Conservation (phyloP, 2,329 filamentous ascomycete genomes). For the Aquanectria penicillioides region DNA sequence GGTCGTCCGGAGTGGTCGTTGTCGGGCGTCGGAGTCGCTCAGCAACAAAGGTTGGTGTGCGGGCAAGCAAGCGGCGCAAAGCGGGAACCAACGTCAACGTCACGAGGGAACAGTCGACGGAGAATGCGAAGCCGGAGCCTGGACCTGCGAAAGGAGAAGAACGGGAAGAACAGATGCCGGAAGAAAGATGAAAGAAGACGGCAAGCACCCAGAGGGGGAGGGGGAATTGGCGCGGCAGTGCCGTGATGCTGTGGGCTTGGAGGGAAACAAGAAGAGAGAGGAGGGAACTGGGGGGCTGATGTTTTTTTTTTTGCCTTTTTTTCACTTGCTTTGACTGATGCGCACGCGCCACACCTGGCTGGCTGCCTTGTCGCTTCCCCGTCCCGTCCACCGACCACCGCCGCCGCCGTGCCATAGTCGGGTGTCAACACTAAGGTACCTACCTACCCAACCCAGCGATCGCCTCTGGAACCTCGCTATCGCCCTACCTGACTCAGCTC, state of each 20-base stretch:
- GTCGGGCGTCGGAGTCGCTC: conserved; percentile 28
- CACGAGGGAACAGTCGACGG: conserved; percentile 33
- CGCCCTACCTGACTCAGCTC: too few relatives aligned
- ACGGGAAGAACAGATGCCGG: conserved; percentile 49
- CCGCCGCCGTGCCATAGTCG: not conserved
- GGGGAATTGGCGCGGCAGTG: conserved; percentile 58
- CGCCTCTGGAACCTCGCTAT: too few relatives aligned
- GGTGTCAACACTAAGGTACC: too few relatives aligned
- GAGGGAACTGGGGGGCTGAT: conserved; percentile 32
- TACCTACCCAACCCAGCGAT: too few relatives aligned
- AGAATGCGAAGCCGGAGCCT: conserved; percentile 31
- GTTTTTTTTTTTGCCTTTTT: conserved; percentile 40
- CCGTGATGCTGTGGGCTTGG: conserved; percentile 49
- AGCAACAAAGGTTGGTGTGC: conserved; percentile 34
- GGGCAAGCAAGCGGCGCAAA: conserved; percentile 28
- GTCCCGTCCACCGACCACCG: not conserved
- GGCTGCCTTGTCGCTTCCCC: too few relatives aligned
- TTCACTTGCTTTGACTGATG: conserved; percentile 16
- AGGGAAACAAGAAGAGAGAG: conserved; percentile 38
- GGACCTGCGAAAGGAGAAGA: conserved; percentile 38
- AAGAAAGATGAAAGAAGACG: conserved; percentile 48
- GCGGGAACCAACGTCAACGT: conserved; percentile 19
- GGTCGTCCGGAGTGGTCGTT: conserved; percentile 18
- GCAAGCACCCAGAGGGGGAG: conserved; percentile 52
- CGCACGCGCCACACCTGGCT: conserved; percentile 25